Base-by-base conservation (phyloP, 2,329 filamentous ascomycete species). In the Diaporthe sp. region DNA sequence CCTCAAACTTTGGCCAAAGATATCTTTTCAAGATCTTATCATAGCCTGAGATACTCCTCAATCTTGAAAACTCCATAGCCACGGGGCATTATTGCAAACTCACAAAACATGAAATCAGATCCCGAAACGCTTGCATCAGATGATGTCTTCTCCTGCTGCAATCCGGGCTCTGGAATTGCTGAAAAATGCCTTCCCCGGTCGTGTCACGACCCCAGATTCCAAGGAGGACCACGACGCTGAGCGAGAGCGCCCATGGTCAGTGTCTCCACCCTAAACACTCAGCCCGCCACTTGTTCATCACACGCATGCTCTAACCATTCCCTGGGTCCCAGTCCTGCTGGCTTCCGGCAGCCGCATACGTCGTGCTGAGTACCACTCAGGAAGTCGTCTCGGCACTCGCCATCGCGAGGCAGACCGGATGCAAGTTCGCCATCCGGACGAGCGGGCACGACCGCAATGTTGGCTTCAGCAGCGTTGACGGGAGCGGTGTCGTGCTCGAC, bases 401-500 rank as follows among this genome's bases (percentile, higher is more conserved):
- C 0, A 75, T 75, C 42, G 22, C 78, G 25, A 72, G 32, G 32
- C 63, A 70, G 30, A 35, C 63, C 2, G 68, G 72, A 0, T 61
- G 59, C 32, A 76, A 65, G 32, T 78, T 78, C 22, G 75, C 78
- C 9, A 35, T 79, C 32, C 66, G 78, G 22, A 71, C 70, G 35
- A 74, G 66, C 5, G 76, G 77, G 1, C 77, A 77, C 30, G 78
- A 78, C 32, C 73, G 66, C 30, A 78, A 77, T 13, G 55, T 73
- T 0, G 65, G 70, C 4, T 76, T 78, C 22, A 75, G 68, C 56
- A 78, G 78, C 30, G 35, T 76, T 42, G 73, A 77, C 15, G 70
- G 44, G 1, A 63, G 61, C 8, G 78, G 79, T 0, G 37, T 78
- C 56, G 68, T 80, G 3, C 55, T 79, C 4, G 76, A 79, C 61